Evolutionary conservation across 306 rosid genomes (phyloP).

Genomic region (Medicago ruthenica): DNA sequence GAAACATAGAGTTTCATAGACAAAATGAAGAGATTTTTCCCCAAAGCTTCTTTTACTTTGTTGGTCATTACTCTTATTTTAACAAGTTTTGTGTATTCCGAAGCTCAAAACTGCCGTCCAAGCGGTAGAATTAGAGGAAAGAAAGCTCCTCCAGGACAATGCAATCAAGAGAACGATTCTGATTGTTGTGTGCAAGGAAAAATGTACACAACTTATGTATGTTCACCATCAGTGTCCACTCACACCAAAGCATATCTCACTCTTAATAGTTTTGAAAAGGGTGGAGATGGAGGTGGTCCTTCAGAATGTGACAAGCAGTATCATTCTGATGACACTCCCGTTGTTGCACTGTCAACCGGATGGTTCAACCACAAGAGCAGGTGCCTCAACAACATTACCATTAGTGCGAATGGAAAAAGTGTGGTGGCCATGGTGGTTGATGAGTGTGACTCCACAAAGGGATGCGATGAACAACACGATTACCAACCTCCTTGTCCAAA

Average conservation of each 20-base stretch:
- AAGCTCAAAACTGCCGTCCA: slow-evolving; percentile 42
- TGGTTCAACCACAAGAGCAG: slow-evolving; percentile 56
- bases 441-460: slow-evolving; percentile 58
- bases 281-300: slow-evolving; percentile 60
- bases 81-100: neutral
- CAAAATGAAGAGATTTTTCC: slow-evolving; percentile 30
- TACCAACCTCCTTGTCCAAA: slow-evolving; percentile 56
- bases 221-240: slow-evolving; percentile 45
- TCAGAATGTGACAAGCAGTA: slow-evolving; percentile 52
- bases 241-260: slow-evolving; percentile 53
- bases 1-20: neutral
- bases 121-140: slow-evolving; percentile 38
- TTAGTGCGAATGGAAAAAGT: slow-evolving; percentile 49
- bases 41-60: neutral
- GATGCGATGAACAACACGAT: slow-evolving; percentile 57
- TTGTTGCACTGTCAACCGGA: slow-evolving; percentile 54
- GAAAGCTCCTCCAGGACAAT: slow-evolving; percentile 46
- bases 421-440: slow-evolving; percentile 63
- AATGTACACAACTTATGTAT: slow-evolving; percentile 42
- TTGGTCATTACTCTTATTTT: neutral
- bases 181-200: slow-evolving; percentile 52
- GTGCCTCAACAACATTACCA: slow-evolving; percentile 49
- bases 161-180: slow-evolving; percentile 44
- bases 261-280: slow-evolving; percentile 50
- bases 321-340: slow-evolving; percentile 41